These are phyloP conservation scores for Brassica hybrid DNA, from an alignment of 441 rosid genomes.

Conservation along the genomic window DNA sequence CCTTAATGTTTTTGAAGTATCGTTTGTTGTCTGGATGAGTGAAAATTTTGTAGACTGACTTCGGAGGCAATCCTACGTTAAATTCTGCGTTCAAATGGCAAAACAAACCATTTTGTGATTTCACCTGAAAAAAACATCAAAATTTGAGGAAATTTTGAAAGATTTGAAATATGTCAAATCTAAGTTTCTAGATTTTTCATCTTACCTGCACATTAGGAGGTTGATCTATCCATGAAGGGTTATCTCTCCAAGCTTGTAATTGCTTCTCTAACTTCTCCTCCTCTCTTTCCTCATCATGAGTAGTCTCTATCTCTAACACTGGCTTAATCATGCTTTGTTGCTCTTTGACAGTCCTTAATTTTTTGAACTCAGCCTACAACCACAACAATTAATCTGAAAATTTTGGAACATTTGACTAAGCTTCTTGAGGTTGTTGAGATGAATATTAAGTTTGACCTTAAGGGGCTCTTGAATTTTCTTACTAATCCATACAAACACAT, in stretches of 20 bases:
- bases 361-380: constrained; percentile 38
- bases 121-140: constrained; percentile 53
- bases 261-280: constrained; percentile 57
- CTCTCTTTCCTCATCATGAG: constrained; percentile 28
- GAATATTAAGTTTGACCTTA: constrained; percentile 51
- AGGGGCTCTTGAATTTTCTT: constrained; percentile 56
- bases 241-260: constrained; percentile 80
- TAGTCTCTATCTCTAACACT: constrained; percentile 24
- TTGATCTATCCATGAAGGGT: constrained; percentile 62
- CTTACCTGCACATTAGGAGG: constrained; percentile 64
- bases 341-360: constrained; percentile 21
- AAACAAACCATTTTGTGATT: constrained; percentile 73
- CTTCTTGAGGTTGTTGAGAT: not conserved
- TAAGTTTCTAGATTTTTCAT: not conserved
- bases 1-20: constrained; percentile 93
- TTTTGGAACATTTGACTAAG: not conserved
- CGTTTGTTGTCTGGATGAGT: no score
- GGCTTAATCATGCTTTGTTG: constrained; percentile 29
- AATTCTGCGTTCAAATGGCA: constrained; percentile 67
- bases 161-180: not conserved
- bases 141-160: not conserved
- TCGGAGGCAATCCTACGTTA: constrained; percentile 85
- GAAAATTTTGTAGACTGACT: constrained; percentile 75
- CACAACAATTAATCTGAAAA: not conserved
- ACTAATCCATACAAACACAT: constrained; percentile 28